Conservation (phyloP, 2,329 filamentous ascomycete species). For the Sclerotinia subarctica region DNA sequence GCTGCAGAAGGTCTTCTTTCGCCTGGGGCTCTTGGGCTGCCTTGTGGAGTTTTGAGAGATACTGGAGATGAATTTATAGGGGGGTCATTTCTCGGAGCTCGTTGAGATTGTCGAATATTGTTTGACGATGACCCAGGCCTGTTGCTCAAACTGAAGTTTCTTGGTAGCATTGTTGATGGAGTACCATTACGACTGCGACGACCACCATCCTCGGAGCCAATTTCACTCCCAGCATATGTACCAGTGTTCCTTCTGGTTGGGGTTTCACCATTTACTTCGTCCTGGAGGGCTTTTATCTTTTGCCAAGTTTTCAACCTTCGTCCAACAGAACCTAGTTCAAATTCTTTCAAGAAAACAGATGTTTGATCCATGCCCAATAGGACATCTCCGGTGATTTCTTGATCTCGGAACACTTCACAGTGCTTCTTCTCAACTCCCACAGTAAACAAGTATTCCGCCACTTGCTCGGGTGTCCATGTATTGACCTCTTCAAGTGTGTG, state of each 20-base stretch:
- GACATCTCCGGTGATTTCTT: constrained; percentile 94
- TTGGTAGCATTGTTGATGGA: constrained; percentile 32
- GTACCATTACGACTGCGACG: constrained; percentile 44
- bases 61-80: constrained; percentile 44
- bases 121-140: constrained; percentile 31
- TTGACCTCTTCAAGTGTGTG: constrained; percentile 73
- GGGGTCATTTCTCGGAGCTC: constrained; percentile 38
- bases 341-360: constrained; percentile 91
- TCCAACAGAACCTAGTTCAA: constrained; percentile 88
- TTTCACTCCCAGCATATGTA: constrained; percentile 54
- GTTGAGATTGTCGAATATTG: constrained; percentile 35
- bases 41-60: constrained; percentile 41
- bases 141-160: constrained; percentile 35
- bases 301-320: constrained; percentile 92
- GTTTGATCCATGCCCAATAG: constrained; percentile 92
- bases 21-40: constrained; percentile 39
- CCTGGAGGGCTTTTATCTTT: constrained; percentile 87
- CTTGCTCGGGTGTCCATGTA: constrained; percentile 74
- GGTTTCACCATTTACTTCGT: constrained; percentile 66
- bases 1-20: constrained; percentile 70
- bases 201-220: constrained; percentile 53
- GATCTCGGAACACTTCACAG: constrained; percentile 90
- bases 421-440: constrained; percentile 83
- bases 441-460: constrained; percentile 85
- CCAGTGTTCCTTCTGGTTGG: constrained; percentile 52